phyloP scores from a whole-genome alignment of 345 rosid species.

The Citropsis articulata region DNA sequence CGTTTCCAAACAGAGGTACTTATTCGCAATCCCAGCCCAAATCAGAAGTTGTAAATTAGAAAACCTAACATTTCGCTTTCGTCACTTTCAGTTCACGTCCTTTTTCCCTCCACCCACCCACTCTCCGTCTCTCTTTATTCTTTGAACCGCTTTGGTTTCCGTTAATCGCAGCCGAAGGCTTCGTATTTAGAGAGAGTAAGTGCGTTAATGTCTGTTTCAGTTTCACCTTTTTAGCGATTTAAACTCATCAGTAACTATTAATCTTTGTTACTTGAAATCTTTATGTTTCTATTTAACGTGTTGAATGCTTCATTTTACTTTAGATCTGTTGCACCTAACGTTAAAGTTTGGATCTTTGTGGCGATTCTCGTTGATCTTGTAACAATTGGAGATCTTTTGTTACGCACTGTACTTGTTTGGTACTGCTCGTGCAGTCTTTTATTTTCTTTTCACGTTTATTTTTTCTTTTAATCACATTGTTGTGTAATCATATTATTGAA shows the following conservation, averaged over 20 bases:
- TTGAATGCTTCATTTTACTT: not conserved
- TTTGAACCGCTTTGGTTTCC: not conserved
- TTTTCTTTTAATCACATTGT: not conserved
- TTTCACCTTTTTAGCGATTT: slow-evolving; percentile 7
- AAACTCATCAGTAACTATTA: not conserved
- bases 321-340: slow-evolving; percentile 4
- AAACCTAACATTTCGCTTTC: slow-evolving; percentile 1
- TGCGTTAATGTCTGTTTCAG: not conserved
- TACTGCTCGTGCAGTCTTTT: not conserved
- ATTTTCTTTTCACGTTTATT: no score
- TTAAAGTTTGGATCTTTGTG: not conserved
- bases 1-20: not conserved
- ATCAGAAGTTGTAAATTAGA: not conserved
- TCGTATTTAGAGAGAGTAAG: not conserved
- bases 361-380: not conserved
- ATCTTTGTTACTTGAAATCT: not conserved
- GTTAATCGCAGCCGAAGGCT: not conserved
- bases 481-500: not conserved
- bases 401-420: not conserved
- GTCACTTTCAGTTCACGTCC: not conserved
- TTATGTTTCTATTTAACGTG: not conserved
- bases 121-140: not conserved
- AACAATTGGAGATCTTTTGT: not conserved
- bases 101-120: not conserved
- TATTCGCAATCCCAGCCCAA: not conserved